Conservation (phyloP, 2,329 filamentous ascomycete genomes). For the Penicillium sp. region DNA sequence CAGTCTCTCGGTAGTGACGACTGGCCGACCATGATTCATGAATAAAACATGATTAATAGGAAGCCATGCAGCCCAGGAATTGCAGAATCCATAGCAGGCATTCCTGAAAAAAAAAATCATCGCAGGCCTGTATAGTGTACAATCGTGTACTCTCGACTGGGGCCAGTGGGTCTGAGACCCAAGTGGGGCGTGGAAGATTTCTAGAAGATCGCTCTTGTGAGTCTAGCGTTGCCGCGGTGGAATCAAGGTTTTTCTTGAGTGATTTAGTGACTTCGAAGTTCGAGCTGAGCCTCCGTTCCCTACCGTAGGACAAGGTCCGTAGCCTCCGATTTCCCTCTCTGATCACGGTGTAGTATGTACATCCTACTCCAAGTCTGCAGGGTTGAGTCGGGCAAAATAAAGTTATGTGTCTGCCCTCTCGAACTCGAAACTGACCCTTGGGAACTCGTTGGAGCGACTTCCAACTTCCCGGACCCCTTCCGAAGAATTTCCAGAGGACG, state of each 20-base stretch:
- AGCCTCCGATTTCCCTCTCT: neutral
- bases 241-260: conserved; percentile 1
- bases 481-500: neutral
- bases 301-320: neutral
- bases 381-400: neutral
- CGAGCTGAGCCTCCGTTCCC: no score
- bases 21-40: neutral
- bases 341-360: neutral
- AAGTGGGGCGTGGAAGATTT: conserved; percentile 1
- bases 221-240: neutral
- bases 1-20: neutral
- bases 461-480: neutral
- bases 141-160: neutral
- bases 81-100: neutral
- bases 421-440: neutral
- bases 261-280: neutral
- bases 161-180: neutral
- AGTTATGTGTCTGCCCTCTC: neutral
- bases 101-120: neutral
- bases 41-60: neutral
- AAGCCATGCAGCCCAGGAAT: neutral
- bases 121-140: neutral
- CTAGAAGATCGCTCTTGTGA: neutral
- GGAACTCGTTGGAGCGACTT: neutral
- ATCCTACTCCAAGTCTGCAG: no score